phyloP scores from a whole-genome alignment of 495 filamentous ascomycete species.

The Tuber borchii region DNA sequence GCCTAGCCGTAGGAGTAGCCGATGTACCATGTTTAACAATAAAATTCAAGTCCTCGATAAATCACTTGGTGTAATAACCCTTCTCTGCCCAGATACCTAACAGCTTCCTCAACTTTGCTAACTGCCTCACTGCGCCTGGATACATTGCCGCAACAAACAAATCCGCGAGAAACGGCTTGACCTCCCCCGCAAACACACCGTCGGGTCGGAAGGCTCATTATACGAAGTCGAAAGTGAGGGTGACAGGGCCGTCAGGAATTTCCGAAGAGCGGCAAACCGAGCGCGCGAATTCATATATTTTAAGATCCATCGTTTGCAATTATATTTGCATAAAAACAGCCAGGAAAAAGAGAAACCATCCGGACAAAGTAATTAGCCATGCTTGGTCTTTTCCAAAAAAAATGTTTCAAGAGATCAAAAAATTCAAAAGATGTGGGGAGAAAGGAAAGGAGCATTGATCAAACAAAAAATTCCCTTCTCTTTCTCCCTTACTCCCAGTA shows the following conservation, averaged over 20 bases:
- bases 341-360: background rate
- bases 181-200: slow-evolving; percentile 52
- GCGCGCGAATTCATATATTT: slow-evolving; percentile 62
- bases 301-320: slow-evolving; percentile 80
- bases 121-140: slow-evolving; percentile 61
- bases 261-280: slow-evolving; percentile 61
- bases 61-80: slow-evolving; percentile 57
- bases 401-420: slow-evolving; percentile 12
- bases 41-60: slow-evolving; percentile 55
- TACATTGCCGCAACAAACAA: slow-evolving; percentile 56
- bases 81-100: slow-evolving; percentile 68
- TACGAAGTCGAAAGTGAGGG: slow-evolving; percentile 52
- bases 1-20: slow-evolving; percentile 15
- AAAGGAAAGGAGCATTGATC: background rate
- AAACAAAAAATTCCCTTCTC: background rate
- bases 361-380: slow-evolving; percentile 5
- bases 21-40: slow-evolving; percentile 41
- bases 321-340: slow-evolving; percentile 49
- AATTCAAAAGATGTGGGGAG: slow-evolving; percentile 18
- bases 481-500: background rate
- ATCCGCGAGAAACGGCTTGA: slow-evolving; percentile 57
- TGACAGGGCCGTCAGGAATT: slow-evolving; percentile 66
- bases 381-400: slow-evolving; percentile 3
- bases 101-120: slow-evolving; percentile 57
- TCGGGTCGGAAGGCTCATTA: slow-evolving; percentile 50